Evolutionary conservation across 2,329 filamentous ascomycete species (phyloP).

Genomic region (Helotiales sp.): DNA sequence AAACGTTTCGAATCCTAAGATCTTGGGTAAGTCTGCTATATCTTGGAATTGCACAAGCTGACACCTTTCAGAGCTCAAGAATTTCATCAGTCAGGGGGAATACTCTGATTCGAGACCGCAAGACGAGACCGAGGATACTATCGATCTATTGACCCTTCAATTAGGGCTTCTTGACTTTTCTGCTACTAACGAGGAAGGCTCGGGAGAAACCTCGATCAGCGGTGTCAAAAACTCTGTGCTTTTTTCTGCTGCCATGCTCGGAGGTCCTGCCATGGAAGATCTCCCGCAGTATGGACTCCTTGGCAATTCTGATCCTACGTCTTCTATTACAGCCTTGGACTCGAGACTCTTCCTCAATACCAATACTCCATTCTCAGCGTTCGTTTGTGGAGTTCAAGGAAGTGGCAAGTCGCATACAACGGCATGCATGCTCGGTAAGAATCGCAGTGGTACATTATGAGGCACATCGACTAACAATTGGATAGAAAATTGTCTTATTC

Average conservation of each 20-base stretch:
- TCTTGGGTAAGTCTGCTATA: conserved; percentile 7
- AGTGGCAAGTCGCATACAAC: conserved; percentile 62
- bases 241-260: conserved; percentile 14
- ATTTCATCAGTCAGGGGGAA: conserved; percentile 5
- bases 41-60: conserved; percentile 1
- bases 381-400: conserved; percentile 64
- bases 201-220: background rate
- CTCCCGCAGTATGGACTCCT: conserved; percentile 12
- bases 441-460: background rate
- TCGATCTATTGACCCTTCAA: conserved; percentile 3
- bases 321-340: conserved; percentile 19
- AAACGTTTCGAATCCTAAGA: conserved; percentile 8
- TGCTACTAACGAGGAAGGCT: background rate
- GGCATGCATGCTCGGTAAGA: conserved; percentile 44
- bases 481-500: conserved; percentile 47
- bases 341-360: conserved; percentile 49
- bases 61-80: conserved; percentile 11
- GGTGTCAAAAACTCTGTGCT: conserved; percentile 14
- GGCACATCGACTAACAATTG: conserved; percentile 1
- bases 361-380: conserved; percentile 55
- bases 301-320: conserved; percentile 4
- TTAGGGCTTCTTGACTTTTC: conserved; percentile 4
- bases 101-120: background rate
- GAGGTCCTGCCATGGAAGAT: background rate
- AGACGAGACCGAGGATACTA: conserved; percentile 4